phyloP scores from a whole-genome alignment of 768 basidiomycete genomes.

The Tylopilus intermedius region DNA sequence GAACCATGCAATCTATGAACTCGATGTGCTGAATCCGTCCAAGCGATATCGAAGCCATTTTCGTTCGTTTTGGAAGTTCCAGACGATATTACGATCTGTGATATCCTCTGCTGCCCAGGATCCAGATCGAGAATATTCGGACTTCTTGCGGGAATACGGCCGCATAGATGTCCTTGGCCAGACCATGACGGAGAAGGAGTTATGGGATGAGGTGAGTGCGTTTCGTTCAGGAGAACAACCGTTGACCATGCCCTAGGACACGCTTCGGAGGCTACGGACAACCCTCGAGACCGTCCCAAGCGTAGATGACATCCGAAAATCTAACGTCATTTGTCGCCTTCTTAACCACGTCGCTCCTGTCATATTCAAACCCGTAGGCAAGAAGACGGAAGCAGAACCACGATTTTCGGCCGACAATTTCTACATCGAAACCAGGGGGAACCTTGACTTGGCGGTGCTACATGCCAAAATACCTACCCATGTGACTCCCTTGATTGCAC shows the following conservation, averaged over 20 bases:
- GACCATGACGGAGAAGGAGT: slow-evolving; percentile 19
- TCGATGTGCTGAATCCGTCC: slow-evolving; percentile 39
- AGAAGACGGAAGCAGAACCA: not conserved
- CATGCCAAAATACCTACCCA: slow-evolving; percentile 53
- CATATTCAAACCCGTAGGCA: slow-evolving; percentile 12
- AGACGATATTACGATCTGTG: slow-evolving; percentile 48
- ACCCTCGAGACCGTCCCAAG: slow-evolving; percentile 21
- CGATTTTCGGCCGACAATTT: not conserved
- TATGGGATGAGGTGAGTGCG: slow-evolving; percentile 26
- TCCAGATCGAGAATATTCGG: slow-evolving; percentile 26
- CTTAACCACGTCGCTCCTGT: slow-evolving; percentile 7
- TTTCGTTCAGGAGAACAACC: not conserved
- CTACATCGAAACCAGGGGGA: slow-evolving; percentile 26
- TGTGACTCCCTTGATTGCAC: slow-evolving; percentile 57
- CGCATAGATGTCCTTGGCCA: slow-evolving; percentile 14
- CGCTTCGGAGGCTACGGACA: slow-evolving; percentile 11
- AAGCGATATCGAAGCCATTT: slow-evolving; percentile 39
- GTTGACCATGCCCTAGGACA: slow-evolving; percentile 12
- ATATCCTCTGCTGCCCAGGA: slow-evolving; percentile 27
- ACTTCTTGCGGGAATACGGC: slow-evolving; percentile 35
- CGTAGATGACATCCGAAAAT: slow-evolving; percentile 18
- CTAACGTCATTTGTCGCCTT: slow-evolving; percentile 19
- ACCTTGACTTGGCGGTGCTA: slow-evolving; percentile 55
- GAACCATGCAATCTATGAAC: slow-evolving; percentile 55
- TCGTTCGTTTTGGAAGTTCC: slow-evolving; percentile 46